These are phyloP conservation scores for Penicillium flavigenum DNA, from an alignment of 495 filamentous ascomycete species.

Conservation along the genomic window DNA sequence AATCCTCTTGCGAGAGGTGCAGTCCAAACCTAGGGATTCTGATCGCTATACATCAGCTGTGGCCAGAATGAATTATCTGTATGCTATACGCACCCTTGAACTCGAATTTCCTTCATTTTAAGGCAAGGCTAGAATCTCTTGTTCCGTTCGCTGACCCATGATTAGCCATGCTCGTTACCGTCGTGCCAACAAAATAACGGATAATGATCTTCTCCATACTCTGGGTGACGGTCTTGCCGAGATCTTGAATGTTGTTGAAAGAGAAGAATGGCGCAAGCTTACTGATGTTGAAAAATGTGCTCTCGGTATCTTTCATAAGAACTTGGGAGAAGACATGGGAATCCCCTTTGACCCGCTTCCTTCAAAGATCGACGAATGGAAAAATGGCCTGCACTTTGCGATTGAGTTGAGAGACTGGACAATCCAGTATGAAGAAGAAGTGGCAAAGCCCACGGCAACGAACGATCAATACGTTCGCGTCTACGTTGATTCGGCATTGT, in stretches of 20 bases:
- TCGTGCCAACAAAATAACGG: slow-evolving; percentile 37
- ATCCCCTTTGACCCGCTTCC: slow-evolving; percentile 34
- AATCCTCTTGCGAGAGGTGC: slow-evolving; percentile 30
- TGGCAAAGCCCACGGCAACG: slow-evolving; percentile 26
- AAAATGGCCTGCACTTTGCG: slow-evolving; percentile 54
- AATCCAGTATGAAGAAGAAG: slow-evolving; percentile 43
- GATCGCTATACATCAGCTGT: slow-evolving; percentile 33
- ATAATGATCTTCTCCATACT: slow-evolving; percentile 48
- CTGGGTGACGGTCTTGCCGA: slow-evolving; percentile 41
- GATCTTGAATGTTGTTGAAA: slow-evolving; percentile 29
- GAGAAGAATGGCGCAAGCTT: slow-evolving; percentile 45
- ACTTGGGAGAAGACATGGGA: slow-evolving; percentile 42
- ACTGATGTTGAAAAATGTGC: slow-evolving; percentile 45
- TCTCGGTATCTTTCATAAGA: slow-evolving; percentile 39
- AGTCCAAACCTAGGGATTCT: slow-evolving; percentile 31
- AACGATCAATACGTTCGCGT: slow-evolving; percentile 32
- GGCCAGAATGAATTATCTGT: slow-evolving; percentile 50
- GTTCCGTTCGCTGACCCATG: not conserved
- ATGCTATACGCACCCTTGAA: not conserved
- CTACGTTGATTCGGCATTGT: slow-evolving; percentile 28
- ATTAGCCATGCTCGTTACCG: slow-evolving; percentile 37
- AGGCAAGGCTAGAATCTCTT: not conserved
- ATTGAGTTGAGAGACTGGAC: slow-evolving; percentile 52
- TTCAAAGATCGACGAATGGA: slow-evolving; percentile 38
- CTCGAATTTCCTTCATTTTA: not conserved